These are phyloP conservation scores for Vaccinium darrowii DNA, from an alignment of 148 eudicot genomes.

Conservation along the genomic window DNA sequence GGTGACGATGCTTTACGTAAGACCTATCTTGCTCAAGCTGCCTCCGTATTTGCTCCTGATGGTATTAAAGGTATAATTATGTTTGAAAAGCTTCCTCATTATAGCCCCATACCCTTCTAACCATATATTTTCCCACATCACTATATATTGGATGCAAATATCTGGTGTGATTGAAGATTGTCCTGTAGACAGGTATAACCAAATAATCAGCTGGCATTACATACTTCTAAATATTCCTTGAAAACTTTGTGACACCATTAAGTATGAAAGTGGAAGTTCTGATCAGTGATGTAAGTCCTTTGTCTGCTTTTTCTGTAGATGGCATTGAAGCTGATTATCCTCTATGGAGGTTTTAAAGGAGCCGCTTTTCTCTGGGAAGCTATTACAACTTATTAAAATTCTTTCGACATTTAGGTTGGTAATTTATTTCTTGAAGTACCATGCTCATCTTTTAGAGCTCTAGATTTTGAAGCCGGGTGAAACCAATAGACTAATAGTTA, in stretches of 20 bases:
- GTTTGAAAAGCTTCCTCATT: slow-evolving; percentile 3
- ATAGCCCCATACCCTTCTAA: background rate
- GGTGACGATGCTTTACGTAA: slow-evolving; percentile 45
- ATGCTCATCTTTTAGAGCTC: background rate
- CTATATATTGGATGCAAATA: background rate
- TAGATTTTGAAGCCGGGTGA: background rate
- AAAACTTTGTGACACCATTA: background rate
- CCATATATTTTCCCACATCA: background rate
- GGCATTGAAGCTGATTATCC: slow-evolving; percentile 47
- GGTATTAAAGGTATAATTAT: slow-evolving; percentile 53
- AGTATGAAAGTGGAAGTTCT: background rate
- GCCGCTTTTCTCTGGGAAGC: slow-evolving; percentile 81
- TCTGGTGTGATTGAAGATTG: background rate
- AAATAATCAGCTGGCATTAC: background rate
- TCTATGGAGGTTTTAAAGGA: slow-evolving; percentile 47
- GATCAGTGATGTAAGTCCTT: background rate
- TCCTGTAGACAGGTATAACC: background rate
- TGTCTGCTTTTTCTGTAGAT: slow-evolving; percentile 36
- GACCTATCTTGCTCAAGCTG: slow-evolving; percentile 56
- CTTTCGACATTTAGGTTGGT: slow-evolving; percentile 42
- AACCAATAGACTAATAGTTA: background rate
- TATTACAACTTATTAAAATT: slow-evolving; percentile 63
- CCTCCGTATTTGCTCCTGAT: slow-evolving; percentile 37
- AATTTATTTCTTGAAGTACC: background rate
- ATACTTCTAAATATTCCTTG: background rate